These are phyloP conservation scores for Phyllosticta capitalensis DNA, from an alignment of 2,329 filamentous ascomycete species.

Conservation along the genomic window DNA sequence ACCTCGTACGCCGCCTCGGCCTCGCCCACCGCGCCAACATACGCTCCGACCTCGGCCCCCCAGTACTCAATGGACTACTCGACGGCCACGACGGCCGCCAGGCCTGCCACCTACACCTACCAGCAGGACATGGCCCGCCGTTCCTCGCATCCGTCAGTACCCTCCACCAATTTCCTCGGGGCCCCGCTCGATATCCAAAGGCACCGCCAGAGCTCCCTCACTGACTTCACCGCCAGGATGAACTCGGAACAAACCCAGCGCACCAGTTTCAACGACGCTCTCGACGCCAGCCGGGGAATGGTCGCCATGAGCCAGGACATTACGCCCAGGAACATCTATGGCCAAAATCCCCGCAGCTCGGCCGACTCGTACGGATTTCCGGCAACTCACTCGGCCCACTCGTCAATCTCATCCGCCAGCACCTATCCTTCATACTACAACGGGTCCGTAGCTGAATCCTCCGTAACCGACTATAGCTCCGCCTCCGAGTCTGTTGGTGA, in stretches of 20 bases:
- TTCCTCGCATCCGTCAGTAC: conserved; percentile 77
- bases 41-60: conserved; percentile 57
- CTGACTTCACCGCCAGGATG: conserved; percentile 54
- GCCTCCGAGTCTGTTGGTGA: conserved; percentile 78
- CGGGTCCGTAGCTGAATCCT: conserved; percentile 68
- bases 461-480: conserved; percentile 87
- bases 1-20: conserved; percentile 61
- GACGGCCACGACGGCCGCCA: conserved; percentile 19
- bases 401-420: conserved; percentile 76
- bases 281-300: conserved; percentile 92
- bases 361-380: conserved; percentile 89
- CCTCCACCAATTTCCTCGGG: conserved; percentile 43
- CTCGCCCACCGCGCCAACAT: conserved; percentile 56
- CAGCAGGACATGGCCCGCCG: conserved; percentile 52
- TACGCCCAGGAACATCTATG: conserved; percentile 84
- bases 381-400: conserved; percentile 71
- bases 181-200: conserved; percentile 35
- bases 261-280: conserved; percentile 73
- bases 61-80: conserved; percentile 74
- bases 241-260: conserved; percentile 48
- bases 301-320: conserved; percentile 87
- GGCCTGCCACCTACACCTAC: conserved; percentile 43
- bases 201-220: conserved; percentile 51
- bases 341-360: conserved; percentile 56
- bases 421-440: conserved; percentile 78